phyloP scores from a whole-genome alignment of 495 filamentous ascomycete species.

The Lasiosphaeria ovina region DNA sequence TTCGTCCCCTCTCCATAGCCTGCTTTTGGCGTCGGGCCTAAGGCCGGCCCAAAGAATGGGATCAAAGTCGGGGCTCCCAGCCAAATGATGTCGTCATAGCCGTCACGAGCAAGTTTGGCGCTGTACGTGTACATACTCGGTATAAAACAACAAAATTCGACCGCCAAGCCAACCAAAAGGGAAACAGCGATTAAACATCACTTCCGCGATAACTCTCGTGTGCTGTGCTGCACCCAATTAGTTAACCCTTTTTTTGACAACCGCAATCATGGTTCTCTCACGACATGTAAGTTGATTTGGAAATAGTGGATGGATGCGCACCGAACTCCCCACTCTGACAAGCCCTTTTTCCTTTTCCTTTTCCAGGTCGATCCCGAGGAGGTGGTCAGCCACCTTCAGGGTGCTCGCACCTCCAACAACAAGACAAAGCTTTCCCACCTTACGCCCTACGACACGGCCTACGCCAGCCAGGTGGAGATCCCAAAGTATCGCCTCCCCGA shows the following conservation, averaged over 20 bases:
- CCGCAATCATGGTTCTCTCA: conserved; percentile 24
- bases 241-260: neutral
- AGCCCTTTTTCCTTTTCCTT: neutral
- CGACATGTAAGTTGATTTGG: conserved; percentile 20
- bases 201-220: neutral
- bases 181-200: too few relatives aligned
- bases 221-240: neutral
- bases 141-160: too few relatives aligned
- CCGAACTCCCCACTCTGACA: neutral
- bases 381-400: conserved; percentile 54
- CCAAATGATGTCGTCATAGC: neutral
- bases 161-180: too few relatives aligned
- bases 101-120: neutral
- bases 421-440: conserved; percentile 43
- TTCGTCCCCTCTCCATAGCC: too few relatives aligned
- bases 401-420: conserved; percentile 38
- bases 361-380: conserved; percentile 62
- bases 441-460: conserved; percentile 63
- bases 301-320: too few relatives aligned
- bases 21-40: neutral
- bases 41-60: neutral
- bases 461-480: conserved; percentile 59
- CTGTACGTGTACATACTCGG: neutral
- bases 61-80: neutral
- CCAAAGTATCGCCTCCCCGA: conserved; percentile 65